Evolutionary conservation across 305 asterid species (phyloP).

Genomic region (Ilex paraguariensis): DNA sequence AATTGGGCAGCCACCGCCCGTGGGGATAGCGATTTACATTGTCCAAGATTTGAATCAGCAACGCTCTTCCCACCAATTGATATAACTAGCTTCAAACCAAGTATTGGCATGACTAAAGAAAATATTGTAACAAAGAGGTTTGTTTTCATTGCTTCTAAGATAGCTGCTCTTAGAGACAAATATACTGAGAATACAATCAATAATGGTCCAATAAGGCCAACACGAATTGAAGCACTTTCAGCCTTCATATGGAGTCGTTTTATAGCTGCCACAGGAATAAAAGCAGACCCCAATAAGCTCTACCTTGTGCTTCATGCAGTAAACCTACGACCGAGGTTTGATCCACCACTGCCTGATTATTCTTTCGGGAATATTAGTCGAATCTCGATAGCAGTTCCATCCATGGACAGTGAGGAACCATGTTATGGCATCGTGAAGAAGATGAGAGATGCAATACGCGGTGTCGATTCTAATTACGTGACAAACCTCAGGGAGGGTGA

Average conservation of each 20-base stretch:
- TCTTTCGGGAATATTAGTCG: constrained; percentile 3
- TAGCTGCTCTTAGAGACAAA: constrained; percentile 2
- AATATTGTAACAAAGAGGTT: constrained; percentile 4
- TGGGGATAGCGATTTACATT: background rate
- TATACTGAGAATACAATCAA: background rate
- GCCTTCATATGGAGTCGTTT: background rate
- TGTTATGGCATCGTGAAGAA: background rate
- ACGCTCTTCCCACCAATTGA: constrained; percentile 5
- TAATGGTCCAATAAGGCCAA: background rate
- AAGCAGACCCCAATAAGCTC: background rate
- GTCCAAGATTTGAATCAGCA: background rate
- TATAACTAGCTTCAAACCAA: background rate
- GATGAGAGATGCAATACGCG: background rate
- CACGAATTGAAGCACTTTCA: constrained; percentile 5
- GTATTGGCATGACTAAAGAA: background rate
- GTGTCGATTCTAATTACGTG: background rate
- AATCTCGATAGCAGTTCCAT: background rate
- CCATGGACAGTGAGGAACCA: background rate
- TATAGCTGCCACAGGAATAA: background rate
- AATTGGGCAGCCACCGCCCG: constrained; percentile 30
- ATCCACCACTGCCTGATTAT: background rate
- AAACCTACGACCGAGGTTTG: constrained; percentile 1
- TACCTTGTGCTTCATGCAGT: background rate
- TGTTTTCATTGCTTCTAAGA: background rate
- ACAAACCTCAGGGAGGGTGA: background rate